Conservation (phyloP, 2,329 filamentous ascomycete genomes). For the Zalaria sp. region DNA sequence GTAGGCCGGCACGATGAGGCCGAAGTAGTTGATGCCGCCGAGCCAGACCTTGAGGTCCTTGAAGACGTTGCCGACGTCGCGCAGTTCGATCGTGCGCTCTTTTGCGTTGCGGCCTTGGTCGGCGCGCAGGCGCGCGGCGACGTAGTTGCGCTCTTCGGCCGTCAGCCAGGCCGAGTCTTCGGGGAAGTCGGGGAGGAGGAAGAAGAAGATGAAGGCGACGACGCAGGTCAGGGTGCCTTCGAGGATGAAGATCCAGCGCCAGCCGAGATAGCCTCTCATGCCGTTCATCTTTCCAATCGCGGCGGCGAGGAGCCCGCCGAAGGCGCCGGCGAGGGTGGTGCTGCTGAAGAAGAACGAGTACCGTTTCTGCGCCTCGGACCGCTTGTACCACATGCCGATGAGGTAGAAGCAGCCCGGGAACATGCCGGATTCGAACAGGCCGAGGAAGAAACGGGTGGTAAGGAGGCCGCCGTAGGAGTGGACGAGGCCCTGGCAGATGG, state of each 20-base stretch:
- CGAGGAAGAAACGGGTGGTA: slow-evolving; percentile 70
- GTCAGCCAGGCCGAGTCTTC: slow-evolving; percentile 30
- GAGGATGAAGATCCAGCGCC: slow-evolving; percentile 45
- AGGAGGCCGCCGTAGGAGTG: slow-evolving; percentile 65
- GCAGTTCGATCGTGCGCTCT: slow-evolving; percentile 27
- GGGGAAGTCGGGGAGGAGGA: slow-evolving; percentile 46
- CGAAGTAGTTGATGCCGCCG: slow-evolving; percentile 39
- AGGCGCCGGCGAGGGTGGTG: slow-evolving; percentile 67
- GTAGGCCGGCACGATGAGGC: slow-evolving; percentile 28
- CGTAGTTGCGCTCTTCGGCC: slow-evolving; percentile 29
- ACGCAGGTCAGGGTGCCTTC: slow-evolving; percentile 20
- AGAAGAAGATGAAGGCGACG: slow-evolving; percentile 25
- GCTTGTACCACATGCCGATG: slow-evolving; percentile 65
- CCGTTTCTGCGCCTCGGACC: slow-evolving; percentile 75
- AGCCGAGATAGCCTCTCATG: slow-evolving; percentile 52
- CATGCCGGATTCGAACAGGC: slow-evolving; percentile 39
- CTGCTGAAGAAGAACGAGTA: slow-evolving; percentile 89
- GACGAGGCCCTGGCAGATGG: slow-evolving; percentile 63
- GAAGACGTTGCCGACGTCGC: slow-evolving; percentile 31
- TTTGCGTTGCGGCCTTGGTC: slow-evolving; percentile 33
- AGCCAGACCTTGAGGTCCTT: slow-evolving; percentile 34
- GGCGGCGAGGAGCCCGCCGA: slow-evolving; percentile 71
- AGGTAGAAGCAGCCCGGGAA: slow-evolving; percentile 47
- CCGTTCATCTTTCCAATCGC: slow-evolving; percentile 83
- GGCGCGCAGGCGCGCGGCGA: slow-evolving; percentile 29